Conservation (phyloP, 371 early-diverging fungal species). For the Dinochytrium kinnereticum region DNA sequence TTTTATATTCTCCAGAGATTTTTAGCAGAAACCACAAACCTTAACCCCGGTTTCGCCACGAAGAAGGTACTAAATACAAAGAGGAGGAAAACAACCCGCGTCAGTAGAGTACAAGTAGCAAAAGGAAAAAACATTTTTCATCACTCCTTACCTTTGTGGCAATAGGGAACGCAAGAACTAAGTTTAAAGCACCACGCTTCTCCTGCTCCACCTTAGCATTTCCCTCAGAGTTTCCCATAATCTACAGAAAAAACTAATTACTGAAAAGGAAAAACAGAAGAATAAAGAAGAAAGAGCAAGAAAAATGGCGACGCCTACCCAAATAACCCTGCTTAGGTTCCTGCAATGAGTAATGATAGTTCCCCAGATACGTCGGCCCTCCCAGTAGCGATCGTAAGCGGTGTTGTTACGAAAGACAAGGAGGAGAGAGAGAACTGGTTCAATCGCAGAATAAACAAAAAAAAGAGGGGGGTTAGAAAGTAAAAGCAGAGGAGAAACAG, state of each 20-base stretch:
- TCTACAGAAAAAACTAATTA: not conserved
- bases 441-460: too few relatives aligned
- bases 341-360: slow-evolving; percentile 56
- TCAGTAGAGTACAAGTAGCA: not conserved
- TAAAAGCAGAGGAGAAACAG: too few relatives aligned
- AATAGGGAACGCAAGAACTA: slow-evolving; percentile 1
- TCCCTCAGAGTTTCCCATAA: not conserved
- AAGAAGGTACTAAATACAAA: slow-evolving; percentile 3
- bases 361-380: slow-evolving; percentile 74
- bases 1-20: too few relatives aligned
- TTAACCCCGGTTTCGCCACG: not conserved
- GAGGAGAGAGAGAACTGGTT: slow-evolving; percentile 60
- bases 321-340: slow-evolving; percentile 65
- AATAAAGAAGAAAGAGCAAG: not conserved
- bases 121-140: too few relatives aligned
- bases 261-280: too few relatives aligned
- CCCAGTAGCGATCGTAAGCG: slow-evolving; percentile 76
- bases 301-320: slow-evolving; percentile 56
- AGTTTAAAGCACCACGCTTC: not conserved
- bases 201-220: not conserved
- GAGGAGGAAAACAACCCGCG: not conserved
- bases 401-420: slow-evolving; percentile 80
- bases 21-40: too few relatives aligned
- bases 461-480: too few relatives aligned
- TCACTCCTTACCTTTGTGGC: not conserved